phyloP scores from a whole-genome alignment of 495 filamentous ascomycete genomes.

The Aspergillus bridgeri region DNA sequence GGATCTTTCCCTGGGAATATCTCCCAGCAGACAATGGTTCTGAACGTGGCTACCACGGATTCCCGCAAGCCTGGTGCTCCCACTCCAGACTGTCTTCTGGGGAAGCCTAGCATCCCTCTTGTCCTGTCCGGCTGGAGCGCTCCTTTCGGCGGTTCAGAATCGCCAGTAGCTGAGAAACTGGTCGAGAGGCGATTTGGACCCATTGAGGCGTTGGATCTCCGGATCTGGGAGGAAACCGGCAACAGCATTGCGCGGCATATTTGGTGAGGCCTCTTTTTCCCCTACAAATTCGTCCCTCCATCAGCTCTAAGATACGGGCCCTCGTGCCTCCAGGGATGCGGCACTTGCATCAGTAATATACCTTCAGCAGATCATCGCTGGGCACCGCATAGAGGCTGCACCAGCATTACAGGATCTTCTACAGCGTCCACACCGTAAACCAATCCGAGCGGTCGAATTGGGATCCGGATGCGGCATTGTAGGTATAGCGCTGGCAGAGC shows the following conservation, averaged over 20 bases:
- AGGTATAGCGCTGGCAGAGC: slow-evolving; percentile 67
- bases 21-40: slow-evolving; percentile 24
- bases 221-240: slow-evolving; percentile 84
- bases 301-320: slow-evolving; percentile 12
- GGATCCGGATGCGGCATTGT: slow-evolving; percentile 84
- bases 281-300: slow-evolving; percentile 9
- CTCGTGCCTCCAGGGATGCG: slow-evolving; percentile 55
- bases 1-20: slow-evolving; percentile 30
- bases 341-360: slow-evolving; percentile 56
- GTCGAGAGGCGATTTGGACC: slow-evolving; percentile 52
- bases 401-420: slow-evolving; percentile 29
- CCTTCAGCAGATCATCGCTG: slow-evolving; percentile 25
- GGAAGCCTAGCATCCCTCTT: slow-evolving; percentile 29
- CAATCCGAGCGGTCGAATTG: slow-evolving; percentile 66
- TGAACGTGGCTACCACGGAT: slow-evolving; percentile 22
- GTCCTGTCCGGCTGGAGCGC: slow-evolving; percentile 58
- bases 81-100: slow-evolving; percentile 21
- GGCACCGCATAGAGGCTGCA: slow-evolving; percentile 15
- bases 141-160: slow-evolving; percentile 37
- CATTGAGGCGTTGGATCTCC: slow-evolving; percentile 23
- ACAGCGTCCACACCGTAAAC: slow-evolving; percentile 17
- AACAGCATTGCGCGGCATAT: slow-evolving; percentile 94
- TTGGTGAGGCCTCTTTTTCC: slow-evolving; percentile 58
- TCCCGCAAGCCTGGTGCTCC: slow-evolving; percentile 9
- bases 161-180: slow-evolving; percentile 39